Base-by-base conservation (phyloP, 106 monocot genomes). In the Alisma plantagoaquatica region DNA sequence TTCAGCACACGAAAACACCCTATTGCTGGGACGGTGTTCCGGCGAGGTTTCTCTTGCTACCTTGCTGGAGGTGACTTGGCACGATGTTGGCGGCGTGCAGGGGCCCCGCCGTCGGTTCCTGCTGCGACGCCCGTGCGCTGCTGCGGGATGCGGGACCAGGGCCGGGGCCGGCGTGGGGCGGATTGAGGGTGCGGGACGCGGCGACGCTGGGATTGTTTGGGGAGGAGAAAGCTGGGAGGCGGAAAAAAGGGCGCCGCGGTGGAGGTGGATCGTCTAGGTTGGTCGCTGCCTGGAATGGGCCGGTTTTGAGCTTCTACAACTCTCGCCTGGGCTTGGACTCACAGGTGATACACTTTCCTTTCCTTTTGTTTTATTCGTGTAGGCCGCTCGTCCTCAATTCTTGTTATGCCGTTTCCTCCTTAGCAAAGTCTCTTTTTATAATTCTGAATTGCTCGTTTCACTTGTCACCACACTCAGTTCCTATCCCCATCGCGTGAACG, bases 281-380 rank as follows among this genome's bases (percentile, higher is more conserved):
- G 7, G 49, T 63, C 21, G 64, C 29, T 6, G 65, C 71, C 45
- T 48, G 65, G 31, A 66, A 66, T 66, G 60, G 67, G 7, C 70
- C n/a, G n/a, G n/a, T 80, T 43, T 72, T 71, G 31, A 64, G 57
- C 45, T 75, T 77, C 71, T 68, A 73, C 76, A 71, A 73, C 6
- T 79, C 92, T 20, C 76, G 59, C 5, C 64, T 82, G 60, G 75
- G 75, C 10, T 25, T 87, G 11, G 87, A 93, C 33, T 83, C 80
- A 32, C 77, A 74, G 83, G 93, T 93, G 20, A 16, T 11, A 44
- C 33, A 18, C 14, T 42, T 33, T 49, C 11, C 16, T 20, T 30
- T 35, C 22, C 14, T 10, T n/a, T 41, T 30, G 31, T 17, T 66
- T 49, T 11, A 17, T 21, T 41, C 22, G 10, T 11, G 9, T 14